Evolutionary conservation across 306 rosid species (phyloP), one percentile per base, ranked within the genome.

Genomic region (Rosa persica): DNA sequence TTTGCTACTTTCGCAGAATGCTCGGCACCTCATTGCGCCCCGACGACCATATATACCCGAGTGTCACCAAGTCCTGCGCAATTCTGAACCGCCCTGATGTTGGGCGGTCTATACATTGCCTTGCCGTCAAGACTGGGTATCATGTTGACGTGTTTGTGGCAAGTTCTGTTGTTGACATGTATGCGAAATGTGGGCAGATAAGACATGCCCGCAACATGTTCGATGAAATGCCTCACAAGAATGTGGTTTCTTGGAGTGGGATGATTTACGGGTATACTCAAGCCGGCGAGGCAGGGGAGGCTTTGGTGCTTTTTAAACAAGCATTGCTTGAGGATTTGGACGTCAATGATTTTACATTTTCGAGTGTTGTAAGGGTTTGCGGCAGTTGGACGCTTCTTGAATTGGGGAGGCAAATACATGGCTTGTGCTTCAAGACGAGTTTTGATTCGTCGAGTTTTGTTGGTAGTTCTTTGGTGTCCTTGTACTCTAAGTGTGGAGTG

Each of bases 201-300:
- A 23, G 6, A 13, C 46, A 54, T 62, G 97, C 97, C 0, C 88
- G 93, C 40, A 79, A 79, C 6, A 17, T 89, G 91, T 90, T 92
- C 12, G 90, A 90, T 23, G 89, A 86, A 87, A 92, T 92, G 96
- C 97, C 93, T 15, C 70, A 87, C 0, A 85, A 65, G 75, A 94
- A 92, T 71, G 93, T 92, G 62, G 97, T 94, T 52, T 89, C 97
- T 61, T 94, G 97, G 97, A 87, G 90, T 60, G 97, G 92, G 75
- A 85, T 92, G 90, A 94, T 94, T 73, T 94, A 85, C 64, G 98
- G 95, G 67, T 90, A 88, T 57, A 78, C 87, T 65, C 91, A 86
- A 23, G 19, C 87, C 80, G 92, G 96, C 46, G 89, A 82, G 60
- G 89, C 89, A 20, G 89, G 87, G 83, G 97, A 91, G 71, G 95